A percentile compares a stretch with the other conserved stretches of the same genome.
Conservation (phyloP, 306 rosid genomes). For the Mucuna pruriens region DNA sequence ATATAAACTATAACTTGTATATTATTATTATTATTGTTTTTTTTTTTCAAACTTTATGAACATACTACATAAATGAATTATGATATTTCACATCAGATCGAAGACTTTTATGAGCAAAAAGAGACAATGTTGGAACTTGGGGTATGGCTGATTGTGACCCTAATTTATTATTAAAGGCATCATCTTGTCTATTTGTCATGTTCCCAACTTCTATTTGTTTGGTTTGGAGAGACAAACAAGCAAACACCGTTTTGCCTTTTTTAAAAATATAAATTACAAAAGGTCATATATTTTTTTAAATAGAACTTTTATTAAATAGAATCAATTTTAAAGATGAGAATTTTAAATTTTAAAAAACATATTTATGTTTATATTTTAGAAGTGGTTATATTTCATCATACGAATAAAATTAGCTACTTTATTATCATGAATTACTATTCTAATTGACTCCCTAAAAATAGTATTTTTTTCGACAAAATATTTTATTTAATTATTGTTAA, state of each 20-base stretch:
- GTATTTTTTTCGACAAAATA: no score
- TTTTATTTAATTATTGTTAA: no score
- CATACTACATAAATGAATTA: background rate
- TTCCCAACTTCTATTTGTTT: background rate
- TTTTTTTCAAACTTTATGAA: background rate
- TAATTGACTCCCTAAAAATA: no score
- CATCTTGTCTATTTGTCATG: background rate
- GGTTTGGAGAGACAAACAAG: background rate
- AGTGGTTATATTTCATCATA: background rate
- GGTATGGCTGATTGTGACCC: slow-evolving; percentile 7
- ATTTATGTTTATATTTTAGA: background rate
- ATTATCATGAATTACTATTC: background rate
- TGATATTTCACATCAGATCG: background rate
- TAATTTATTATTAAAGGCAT: background rate
- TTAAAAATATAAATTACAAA: background rate
- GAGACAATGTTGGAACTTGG: slow-evolving; percentile 17
- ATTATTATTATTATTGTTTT: background rate
- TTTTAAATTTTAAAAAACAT: background rate
- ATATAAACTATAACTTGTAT: background rate
- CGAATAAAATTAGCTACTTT: background rate
- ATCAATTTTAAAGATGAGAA: background rate
- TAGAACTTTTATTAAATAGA: background rate
- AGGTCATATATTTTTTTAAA: background rate
- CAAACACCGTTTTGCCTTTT: background rate
- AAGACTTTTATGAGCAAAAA: background rate